These are phyloP conservation scores for Fomitopsis betulina DNA, from an alignment of 1,284 basidiomycete species.

Conservation along the genomic window DNA sequence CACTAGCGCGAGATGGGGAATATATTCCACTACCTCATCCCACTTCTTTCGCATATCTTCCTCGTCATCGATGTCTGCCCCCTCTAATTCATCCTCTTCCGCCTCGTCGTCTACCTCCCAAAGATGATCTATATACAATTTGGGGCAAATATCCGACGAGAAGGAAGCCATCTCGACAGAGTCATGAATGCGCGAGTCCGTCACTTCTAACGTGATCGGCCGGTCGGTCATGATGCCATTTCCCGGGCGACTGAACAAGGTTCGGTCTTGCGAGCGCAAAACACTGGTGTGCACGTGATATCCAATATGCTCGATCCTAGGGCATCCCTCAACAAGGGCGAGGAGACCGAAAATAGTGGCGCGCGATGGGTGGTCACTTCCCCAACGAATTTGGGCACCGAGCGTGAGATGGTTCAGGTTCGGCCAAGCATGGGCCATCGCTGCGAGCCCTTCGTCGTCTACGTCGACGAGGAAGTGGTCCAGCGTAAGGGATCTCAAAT, in stretches of 20 bases:
- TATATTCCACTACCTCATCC: background rate
- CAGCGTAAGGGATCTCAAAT: background rate
- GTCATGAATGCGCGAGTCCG: conserved; percentile 1
- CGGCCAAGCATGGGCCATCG: background rate
- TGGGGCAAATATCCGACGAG: conserved; percentile 4
- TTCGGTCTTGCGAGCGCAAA: too few relatives aligned
- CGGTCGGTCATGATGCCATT: background rate
- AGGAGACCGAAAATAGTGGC: conserved; percentile 2
- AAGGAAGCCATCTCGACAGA: conserved; percentile 5
- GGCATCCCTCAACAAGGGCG: background rate
- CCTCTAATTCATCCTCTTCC: background rate
- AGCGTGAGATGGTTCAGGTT: background rate
- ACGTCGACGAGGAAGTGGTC: background rate
- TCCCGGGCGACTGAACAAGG: background rate
- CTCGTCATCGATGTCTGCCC: background rate
- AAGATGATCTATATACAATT: background rate
- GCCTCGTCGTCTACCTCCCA: background rate
- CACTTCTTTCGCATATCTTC: background rate
- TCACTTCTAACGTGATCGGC: background rate
- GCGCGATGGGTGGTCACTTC: background rate
- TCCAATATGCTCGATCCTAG: background rate
- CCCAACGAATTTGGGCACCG: background rate
- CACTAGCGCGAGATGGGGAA: background rate
- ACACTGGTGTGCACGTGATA: background rate
- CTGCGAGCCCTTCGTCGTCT: background rate